Conservation (phyloP, 345 rosid species). For the Syzygium jambos region DNA sequence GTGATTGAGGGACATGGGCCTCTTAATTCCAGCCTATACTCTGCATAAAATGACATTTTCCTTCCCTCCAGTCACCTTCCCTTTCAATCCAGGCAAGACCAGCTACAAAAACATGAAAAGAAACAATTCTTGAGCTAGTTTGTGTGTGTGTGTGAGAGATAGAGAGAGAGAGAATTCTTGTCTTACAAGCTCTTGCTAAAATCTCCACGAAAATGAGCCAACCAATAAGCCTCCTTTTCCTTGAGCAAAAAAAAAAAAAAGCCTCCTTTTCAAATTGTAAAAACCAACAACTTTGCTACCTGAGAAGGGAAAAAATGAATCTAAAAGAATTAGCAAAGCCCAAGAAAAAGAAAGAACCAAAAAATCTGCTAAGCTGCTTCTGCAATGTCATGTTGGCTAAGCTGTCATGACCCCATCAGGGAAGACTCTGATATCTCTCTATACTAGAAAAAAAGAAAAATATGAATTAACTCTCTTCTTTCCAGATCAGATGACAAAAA, state of each 20-base stretch:
- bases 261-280: background rate
- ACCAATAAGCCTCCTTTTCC: background rate
- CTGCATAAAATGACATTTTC: background rate
- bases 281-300: background rate
- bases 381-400: constrained; percentile 22
- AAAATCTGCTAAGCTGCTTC: background rate
- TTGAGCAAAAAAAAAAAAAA: background rate
- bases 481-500: constrained; percentile 36
- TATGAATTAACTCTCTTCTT: constrained; percentile 12
- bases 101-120: background rate
- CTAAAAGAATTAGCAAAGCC: background rate
- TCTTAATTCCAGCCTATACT: background rate
- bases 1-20: background rate
- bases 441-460: constrained; percentile 4
- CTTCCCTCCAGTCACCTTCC: background rate
- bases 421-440: constrained; percentile 11
- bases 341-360: background rate
- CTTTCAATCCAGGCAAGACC: background rate
- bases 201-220: background rate
- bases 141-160: background rate
- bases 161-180: background rate
- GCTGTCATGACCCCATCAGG: constrained; percentile 53
- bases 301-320: background rate
- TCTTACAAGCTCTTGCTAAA: background rate
- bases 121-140: background rate